Evolutionary conservation across 2,329 filamentous ascomycete genomes (phyloP), one percentile per base, ranked within the genome.

Genomic region (Blastomyces emzantsi): DNA sequence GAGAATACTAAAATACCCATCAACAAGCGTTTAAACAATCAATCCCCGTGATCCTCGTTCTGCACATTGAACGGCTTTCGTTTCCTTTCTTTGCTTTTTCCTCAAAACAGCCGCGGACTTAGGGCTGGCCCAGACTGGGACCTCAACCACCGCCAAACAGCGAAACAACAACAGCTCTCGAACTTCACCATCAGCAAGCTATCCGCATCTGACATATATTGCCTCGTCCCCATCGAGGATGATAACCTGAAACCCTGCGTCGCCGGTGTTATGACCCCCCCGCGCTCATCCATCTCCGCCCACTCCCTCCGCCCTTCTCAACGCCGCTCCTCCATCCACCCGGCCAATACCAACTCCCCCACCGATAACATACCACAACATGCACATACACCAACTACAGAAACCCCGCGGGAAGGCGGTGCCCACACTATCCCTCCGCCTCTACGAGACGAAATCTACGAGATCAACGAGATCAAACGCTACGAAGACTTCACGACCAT

Each of bases 401-500:
- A 65, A 79, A 90, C 60, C 87, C 87, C 55, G 88, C 45, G 49
- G 65, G 85, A 85, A 45, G 81, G 90, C 63, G 88, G 87, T 19
- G 13, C 82, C 63, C 68, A 55, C 70, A 9, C 30, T 30, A 39
- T n/a, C 3, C 25, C 55, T 71, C 84, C 87, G 66, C 85, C 88
- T 66, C 90, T 96, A 68, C 89, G 92, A 66, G 92, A 97, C 73
- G 94, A 99, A 56, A 56, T 56, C 15, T 39, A 56, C 54, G 54
- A 97, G 80, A 97, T 99, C 74, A 97, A 97, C 54, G 54, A 97
- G 80, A 97, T 99, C 74, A 97, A 97, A 79, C 85, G 93, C 79
- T 99, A 99, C 78, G 94, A 96, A 83, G 94, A 99, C 78, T 99
- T 99, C 74, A 96, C 92, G 6, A 99, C 94, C 0, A 79, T 82